Conservation (phyloP, 495 filamentous ascomycete species). For the Parachaetomium inaequale region DNA sequence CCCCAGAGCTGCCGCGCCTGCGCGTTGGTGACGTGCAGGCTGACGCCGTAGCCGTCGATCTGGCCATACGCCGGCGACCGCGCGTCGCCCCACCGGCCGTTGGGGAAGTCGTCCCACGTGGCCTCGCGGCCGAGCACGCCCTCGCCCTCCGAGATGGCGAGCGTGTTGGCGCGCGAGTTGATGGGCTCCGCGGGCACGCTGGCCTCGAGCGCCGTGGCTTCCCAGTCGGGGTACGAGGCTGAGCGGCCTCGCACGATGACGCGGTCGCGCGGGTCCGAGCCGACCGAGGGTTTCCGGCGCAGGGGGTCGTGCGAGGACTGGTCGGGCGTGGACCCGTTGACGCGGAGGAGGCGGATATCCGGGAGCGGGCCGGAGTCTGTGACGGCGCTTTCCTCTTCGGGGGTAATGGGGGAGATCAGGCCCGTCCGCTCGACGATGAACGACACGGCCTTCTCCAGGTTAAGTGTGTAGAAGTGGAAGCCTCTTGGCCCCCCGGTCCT, state of each 20-base stretch:
- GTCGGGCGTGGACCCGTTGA: slow-evolving; percentile 33
- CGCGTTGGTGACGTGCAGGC: slow-evolving; percentile 72
- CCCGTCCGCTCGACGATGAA: slow-evolving; percentile 83
- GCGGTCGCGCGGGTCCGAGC: slow-evolving; percentile 72
- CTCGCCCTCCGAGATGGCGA: slow-evolving; percentile 89
- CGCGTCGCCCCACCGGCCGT: slow-evolving; percentile 94
- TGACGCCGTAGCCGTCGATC: slow-evolving; percentile 92
- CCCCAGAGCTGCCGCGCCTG: slow-evolving; percentile 83
- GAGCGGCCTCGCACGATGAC: slow-evolving; percentile 67
- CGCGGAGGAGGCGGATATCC: slow-evolving; percentile 33
- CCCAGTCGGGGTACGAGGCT: slow-evolving; percentile 53
- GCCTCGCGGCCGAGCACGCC: slow-evolving; percentile 90
- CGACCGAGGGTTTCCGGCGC: slow-evolving; percentile 46
- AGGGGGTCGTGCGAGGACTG: slow-evolving; percentile 22
- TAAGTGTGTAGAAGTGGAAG: slow-evolving; percentile 97
- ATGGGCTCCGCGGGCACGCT: slow-evolving; percentile 56
- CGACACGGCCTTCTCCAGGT: slow-evolving; percentile 92
- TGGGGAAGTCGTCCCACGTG: slow-evolving; percentile 98
- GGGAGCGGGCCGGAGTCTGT: slow-evolving; percentile 42
- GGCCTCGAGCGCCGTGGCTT: slow-evolving; percentile 64
- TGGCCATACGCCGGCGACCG: slow-evolving; percentile 88
- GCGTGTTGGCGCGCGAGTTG: slow-evolving; percentile 70
- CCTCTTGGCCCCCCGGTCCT: slow-evolving; percentile 56
- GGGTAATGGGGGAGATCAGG: slow-evolving; percentile 65
- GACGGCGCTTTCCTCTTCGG: slow-evolving; percentile 36